These are phyloP conservation scores for Aspergillus fumigatus DNA, from an alignment of 2,329 filamentous ascomycete genomes.

Conservation along the genomic window DNA sequence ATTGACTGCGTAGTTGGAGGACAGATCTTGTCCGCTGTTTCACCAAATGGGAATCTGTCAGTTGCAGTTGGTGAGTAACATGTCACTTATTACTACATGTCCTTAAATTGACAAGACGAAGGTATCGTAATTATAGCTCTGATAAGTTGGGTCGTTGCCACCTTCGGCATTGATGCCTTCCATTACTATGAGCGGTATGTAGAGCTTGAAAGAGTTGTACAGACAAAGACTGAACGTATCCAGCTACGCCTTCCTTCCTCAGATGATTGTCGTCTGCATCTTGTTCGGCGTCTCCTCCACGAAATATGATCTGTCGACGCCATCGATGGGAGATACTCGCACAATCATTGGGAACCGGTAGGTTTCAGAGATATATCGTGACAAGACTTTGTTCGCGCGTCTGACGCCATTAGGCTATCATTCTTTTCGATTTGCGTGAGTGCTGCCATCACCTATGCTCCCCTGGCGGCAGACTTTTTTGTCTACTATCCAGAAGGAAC, in stretches of 20 bases:
- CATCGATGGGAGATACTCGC: slow-evolving; percentile 48
- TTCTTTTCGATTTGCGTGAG: slow-evolving; percentile 68
- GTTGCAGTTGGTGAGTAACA: slow-evolving; percentile 55
- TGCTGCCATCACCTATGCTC: slow-evolving; percentile 60
- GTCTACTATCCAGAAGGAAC: slow-evolving; percentile 59
- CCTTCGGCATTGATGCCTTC: slow-evolving; percentile 64
- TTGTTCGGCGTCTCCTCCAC: slow-evolving; percentile 58
- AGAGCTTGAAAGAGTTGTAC: background rate
- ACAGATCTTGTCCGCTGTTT: slow-evolving; percentile 64
- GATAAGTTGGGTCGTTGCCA: slow-evolving; percentile 60
- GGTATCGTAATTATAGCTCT: slow-evolving; percentile 60
- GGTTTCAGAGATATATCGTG: slow-evolving; percentile 1
- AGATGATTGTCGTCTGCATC: slow-evolving; percentile 57
- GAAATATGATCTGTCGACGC: slow-evolving; percentile 53
- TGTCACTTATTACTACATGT: background rate
- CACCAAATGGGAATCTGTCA: slow-evolving; percentile 53
- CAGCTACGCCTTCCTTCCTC: slow-evolving; percentile 61
- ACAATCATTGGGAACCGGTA: slow-evolving; percentile 49
- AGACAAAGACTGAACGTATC: slow-evolving; percentile 11
- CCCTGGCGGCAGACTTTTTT: slow-evolving; percentile 63
- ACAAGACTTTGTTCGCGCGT: background rate
- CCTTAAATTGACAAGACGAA: slow-evolving; percentile 11
- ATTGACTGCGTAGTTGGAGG: slow-evolving; percentile 64
- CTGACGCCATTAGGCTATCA: slow-evolving; percentile 43
- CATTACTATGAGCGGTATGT: slow-evolving; percentile 61